Conservation (phyloP, 106 monocot species). For the Acorus gramineus region DNA sequence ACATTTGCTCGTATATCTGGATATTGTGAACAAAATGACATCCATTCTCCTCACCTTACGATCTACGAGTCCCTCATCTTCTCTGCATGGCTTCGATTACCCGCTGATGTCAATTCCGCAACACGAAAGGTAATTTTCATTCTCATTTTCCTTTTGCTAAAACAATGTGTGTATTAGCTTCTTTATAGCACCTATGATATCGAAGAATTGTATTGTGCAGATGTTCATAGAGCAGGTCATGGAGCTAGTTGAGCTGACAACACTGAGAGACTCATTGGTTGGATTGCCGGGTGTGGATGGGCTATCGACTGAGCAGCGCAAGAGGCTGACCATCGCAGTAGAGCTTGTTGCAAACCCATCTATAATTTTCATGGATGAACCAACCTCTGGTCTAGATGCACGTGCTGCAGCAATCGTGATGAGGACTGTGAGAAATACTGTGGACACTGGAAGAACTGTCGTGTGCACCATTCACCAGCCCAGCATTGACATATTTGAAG, state of each 20-base stretch:
- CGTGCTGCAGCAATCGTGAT: constrained; percentile 46
- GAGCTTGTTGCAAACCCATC: constrained; percentile 76
- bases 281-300: constrained; percentile 38
- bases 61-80: constrained; percentile 59
- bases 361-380: constrained; percentile 81
- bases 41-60: constrained; percentile 72
- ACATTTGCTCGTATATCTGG: constrained; percentile 76
- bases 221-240: constrained; percentile 40
- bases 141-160: no score
- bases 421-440: constrained; percentile 63
- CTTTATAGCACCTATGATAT: neutral
- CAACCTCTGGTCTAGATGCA: constrained; percentile 49
- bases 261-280: constrained; percentile 24
- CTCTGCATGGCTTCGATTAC: constrained; percentile 68
- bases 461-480: constrained; percentile 87
- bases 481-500: constrained; percentile 84
- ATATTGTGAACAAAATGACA: constrained; percentile 80
- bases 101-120: constrained; percentile 33
- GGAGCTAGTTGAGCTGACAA: constrained; percentile 37
- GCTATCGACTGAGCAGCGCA: constrained; percentile 45
- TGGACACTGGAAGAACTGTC: constrained; percentile 69
- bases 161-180: neutral
- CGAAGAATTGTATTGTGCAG: constrained; percentile 2
- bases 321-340: constrained; percentile 40
- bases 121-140: constrained; percentile 42